Conservation (phyloP, 2,329 filamentous ascomycete genomes). For the Annulohypoxylon truncatum region DNA sequence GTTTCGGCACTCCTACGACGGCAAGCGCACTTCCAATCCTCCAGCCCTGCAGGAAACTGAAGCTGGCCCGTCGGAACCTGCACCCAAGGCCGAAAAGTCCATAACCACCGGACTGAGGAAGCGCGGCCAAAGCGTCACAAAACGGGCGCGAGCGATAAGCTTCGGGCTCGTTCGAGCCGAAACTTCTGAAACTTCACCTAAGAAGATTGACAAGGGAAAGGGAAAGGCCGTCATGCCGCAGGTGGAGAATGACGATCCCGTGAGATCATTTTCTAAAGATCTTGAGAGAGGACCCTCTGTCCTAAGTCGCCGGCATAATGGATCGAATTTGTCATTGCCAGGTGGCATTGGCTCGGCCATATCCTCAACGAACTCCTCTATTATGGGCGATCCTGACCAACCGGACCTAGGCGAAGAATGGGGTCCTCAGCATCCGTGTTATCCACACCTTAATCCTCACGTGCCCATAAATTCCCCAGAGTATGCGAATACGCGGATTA, state of each 20-base stretch:
- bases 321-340: constrained; percentile 61
- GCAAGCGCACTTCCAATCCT: constrained; percentile 55
- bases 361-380: constrained; percentile 69
- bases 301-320: constrained; percentile 54
- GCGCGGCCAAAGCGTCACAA: constrained; percentile 49
- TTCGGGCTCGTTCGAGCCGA: constrained; percentile 47
- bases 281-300: constrained; percentile 66
- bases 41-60: constrained; percentile 39
- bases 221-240: constrained; percentile 60
- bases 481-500: constrained; percentile 84
- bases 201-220: constrained; percentile 62
- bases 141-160: constrained; percentile 45
- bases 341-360: constrained; percentile 64
- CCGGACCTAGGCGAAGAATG: constrained; percentile 81
- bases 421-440: constrained; percentile 95
- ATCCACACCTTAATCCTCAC: constrained; percentile 91
- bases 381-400: constrained; percentile 71
- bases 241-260: constrained; percentile 50
- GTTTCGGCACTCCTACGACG: constrained; percentile 66
- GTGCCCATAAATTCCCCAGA: constrained; percentile 81
- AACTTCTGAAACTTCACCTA: constrained; percentile 35
- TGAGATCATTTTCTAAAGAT: constrained; percentile 60
- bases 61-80: constrained; percentile 44
- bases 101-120: constrained; percentile 43
- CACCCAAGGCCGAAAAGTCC: constrained; percentile 37